Evolutionary conservation across 2,329 filamentous ascomycete species (phyloP), one percentile per base, ranked within the genome.

Genomic region (Verticillium zaregamsianum): DNA sequence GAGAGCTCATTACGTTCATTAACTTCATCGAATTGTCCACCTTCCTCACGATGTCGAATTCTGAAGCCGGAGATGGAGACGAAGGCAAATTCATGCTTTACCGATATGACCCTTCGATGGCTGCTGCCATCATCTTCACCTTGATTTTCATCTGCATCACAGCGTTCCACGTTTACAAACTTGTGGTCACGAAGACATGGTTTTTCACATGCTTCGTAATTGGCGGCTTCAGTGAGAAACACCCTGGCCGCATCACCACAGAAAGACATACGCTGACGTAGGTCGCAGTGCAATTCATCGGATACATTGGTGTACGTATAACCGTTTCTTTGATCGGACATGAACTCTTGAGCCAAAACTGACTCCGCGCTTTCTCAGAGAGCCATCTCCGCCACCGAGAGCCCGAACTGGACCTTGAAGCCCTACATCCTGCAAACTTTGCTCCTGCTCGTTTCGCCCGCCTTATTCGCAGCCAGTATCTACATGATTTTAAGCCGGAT

Each of bases 401-500:
- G 54, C 28, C 54, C 54, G 0, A 2, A 56, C 69, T 79, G 80
- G 52, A 81, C 79, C 0, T 74, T 79, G 3, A 70, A 9, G 3
- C 79, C 55, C 2, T 81, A 75, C 66, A 72, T 81, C 55, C 68
- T 79, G 15, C 76, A 81, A 65, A 71, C 71, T 2, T 63, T 79
- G 0, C 69, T 80, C 11, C 59, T 74, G 2, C 66, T 74, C 1
- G 64, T 79, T 12, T 77, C 76, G 0, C 78, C 79, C 0, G 74
- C 77, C 0, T 68, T 81, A 12, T 76, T 78, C 57, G 79, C 79
- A 4, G 79, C 79, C 0, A 75, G 75, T 2, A 78, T 81, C 57
- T 82, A 81, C 67, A 82, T 82, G 79, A 71, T 74, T 1, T 74
- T 82, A 2, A 78, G 78, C 11, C 73, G 79, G 2, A 67, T 80